Evolutionary conservation across 2,329 filamentous ascomycete species (phyloP), one percentile per base, ranked within the genome.

Genomic region (Arthroderma uncinatum): DNA sequence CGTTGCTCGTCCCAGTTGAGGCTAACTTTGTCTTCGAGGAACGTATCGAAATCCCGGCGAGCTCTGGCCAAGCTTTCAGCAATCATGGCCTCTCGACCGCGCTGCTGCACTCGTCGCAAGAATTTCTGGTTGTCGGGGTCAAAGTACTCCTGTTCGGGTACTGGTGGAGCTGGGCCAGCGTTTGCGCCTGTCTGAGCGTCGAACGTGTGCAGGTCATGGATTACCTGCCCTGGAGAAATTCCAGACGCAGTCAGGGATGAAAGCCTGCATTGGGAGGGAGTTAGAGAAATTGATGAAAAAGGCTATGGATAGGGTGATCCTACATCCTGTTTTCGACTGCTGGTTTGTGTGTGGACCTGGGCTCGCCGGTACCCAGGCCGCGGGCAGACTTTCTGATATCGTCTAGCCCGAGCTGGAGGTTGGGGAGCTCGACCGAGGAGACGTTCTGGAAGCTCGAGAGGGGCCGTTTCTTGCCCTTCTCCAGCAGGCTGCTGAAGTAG

Each of bases 1-100:
- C 92, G 85, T 74, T 97, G 92, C 14, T 87, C 85, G 64, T 96
- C 91, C 91, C 93, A 97, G 70, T 97, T 90, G 76, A 95, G 85
- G 30, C 90, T 89, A 53, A 97, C 84, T 67, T 95, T 94, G 65
- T 96, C 91, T 69, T 97, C 91, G 57, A 98, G 78, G 70, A 95
- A 97, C 60, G 82, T 81, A 69, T 98, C 91, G 69, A 98, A 97
- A 67, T 97, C 93, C 57, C 84, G 83, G 59, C 92, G 85, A 2
- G 91, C 93, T 66, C 91, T 84, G 66, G 92, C 86, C 60, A 97
- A 78, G n/a, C 89, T 89, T 69, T 96, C 90, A 34, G 87, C 82
- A 64, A 96, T 91, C 82, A 95, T 91, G 67, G 87, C 89, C 58
- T 95, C 78, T 2, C 91, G 93, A 16, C 90, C 94, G 73, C 94